These are phyloP conservation scores for Pyrenochaeta sp. DNA, from an alignment of 2,329 filamentous ascomycete genomes.

Conservation along the genomic window DNA sequence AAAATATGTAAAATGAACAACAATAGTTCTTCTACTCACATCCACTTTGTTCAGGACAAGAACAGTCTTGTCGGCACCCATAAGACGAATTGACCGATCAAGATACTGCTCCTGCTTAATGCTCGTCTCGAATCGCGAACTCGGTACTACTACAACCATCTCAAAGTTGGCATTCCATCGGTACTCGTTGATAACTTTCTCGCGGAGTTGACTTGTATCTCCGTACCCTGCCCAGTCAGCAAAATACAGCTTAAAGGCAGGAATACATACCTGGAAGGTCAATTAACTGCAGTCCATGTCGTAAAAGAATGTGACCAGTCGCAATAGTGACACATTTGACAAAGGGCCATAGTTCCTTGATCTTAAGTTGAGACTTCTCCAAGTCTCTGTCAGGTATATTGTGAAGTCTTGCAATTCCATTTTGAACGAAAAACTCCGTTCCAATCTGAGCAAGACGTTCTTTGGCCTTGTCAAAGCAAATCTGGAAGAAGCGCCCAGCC, in stretches of 20 bases:
- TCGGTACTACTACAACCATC: conserved; percentile 16
- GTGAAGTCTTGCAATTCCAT: background rate
- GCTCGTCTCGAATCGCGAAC: conserved; percentile 6
- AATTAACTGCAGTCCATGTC: conserved; percentile 10
- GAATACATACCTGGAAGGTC: conserved; percentile 19
- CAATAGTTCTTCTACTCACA: too few relatives aligned
- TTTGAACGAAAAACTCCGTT: background rate
- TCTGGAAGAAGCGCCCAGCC: background rate
- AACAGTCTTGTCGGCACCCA: conserved; percentile 11
- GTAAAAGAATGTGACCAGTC: conserved; percentile 16
- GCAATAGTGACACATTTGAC: conserved; percentile 10
- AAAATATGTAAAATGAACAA: too few relatives aligned
- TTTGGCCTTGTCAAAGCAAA: conserved; percentile 1
- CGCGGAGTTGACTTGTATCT: conserved; percentile 20
- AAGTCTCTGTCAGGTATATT: conserved; percentile 12
- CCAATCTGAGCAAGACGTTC: background rate
- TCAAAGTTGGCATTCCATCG: conserved; percentile 18
- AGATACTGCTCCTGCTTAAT: conserved; percentile 7
- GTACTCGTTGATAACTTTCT: conserved; percentile 11
- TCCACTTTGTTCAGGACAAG: conserved; percentile 19
- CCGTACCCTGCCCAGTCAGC: conserved; percentile 16
- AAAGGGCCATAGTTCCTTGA: conserved; percentile 13
- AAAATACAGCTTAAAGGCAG: background rate
- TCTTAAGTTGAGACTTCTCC: background rate
- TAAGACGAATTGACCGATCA: conserved; percentile 9